Evolutionary conservation across 2,329 filamentous ascomycete species (phyloP), one percentile per base, ranked within the genome.

Genomic region (Aureobasidium melanogenum): DNA sequence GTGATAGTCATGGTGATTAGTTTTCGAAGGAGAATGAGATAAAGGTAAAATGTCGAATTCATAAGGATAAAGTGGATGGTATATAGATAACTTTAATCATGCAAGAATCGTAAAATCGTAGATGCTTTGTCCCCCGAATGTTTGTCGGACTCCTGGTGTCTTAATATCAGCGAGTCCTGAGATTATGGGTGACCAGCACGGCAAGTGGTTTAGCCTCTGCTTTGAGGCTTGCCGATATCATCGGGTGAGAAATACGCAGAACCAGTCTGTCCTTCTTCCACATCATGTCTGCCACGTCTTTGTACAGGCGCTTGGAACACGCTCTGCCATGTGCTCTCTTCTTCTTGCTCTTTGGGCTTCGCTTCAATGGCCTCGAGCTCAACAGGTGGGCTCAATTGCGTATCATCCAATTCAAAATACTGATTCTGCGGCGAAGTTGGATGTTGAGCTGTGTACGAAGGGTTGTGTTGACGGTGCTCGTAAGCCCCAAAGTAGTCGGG

Each of bases 301-400:
- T 39, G 51, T 9, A 15, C 17, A 5, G 22, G 24, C 17, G 30
- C 24, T 12, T 46, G 39, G 4, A 34, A 6, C 32, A 34, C 47
- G 19, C 19, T 24, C 28, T 44, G 39, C 36, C 9, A 15, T n/a
- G 30, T 46, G 1, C 7, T 10, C 6, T 56, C 39, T n/a, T 15
- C 28, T 36, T 3, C 32, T 12, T 17, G 12, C 12, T 46, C 26
- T n/a, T 56, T 46, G 14, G 19, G 19, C 2, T 8, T n/a, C 6
- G 52, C 39, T 15, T 44, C 39, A 7, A 36, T 38, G 14, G 55
- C 55, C 14, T 58, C 55, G 19, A 58, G 55, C 32, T 58, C 55
- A 14, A 58, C 55, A n/a, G 43, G 43, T 22, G 55, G 55, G 28
- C 55, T 58, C 55, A 43, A 30, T 7, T 58, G 55, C 55, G 55